Evolutionary conservation across 202 grass and related monocot genomes (phyloP), one percentile per base, ranked within the genome.

Genomic region (Bolboschoenoplectus hybrid): DNA sequence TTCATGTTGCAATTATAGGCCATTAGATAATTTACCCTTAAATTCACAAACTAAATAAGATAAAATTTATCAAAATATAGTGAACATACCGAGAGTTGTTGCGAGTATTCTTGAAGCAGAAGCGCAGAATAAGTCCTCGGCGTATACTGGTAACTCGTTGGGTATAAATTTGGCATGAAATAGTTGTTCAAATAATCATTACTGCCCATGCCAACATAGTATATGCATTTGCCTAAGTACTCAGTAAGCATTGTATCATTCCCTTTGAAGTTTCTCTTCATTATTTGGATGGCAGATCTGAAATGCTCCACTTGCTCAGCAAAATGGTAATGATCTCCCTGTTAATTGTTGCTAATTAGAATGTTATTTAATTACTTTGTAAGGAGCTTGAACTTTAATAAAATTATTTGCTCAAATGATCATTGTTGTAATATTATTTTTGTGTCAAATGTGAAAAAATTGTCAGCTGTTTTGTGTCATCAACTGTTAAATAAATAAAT

Each of bases 281-380:
- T 88, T 61, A 7, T 63, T 14, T 79, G n/a, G 63, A 77, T 87
- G 26, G 93, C 90, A 44, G 63, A 53, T 1, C 87, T 86, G 90
- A 98, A 95, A 38, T 93, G 90, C 3, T 86, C 85, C 76, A 98
- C 90, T 92, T 98, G 95, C 74, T 94, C 85, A 4, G 74, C 64
- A 0, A 98, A 75, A 6, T 90, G 85, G 84, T 95, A 95, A 81
- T 95, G 95, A 14, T 86, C 84, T 0, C 95, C 95, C 94, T 95
- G 78, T 51, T 56, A 82, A 63, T 45, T 78, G 35, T 9, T n/a
- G 34, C 40, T 78, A 39, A 34, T 77, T 56, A 56, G 17, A 49
- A 4, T 74, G 44, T 50, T 50, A 58, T 13, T 57, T 26, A 26
- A 26, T 26, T 26, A 26, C 26, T 26, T 26, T 26, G 26, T 26